Evolutionary conservation across 2,329 filamentous ascomycete species (phyloP), one percentile per base, ranked within the genome.

Genomic region (Microascus cirrosus): DNA sequence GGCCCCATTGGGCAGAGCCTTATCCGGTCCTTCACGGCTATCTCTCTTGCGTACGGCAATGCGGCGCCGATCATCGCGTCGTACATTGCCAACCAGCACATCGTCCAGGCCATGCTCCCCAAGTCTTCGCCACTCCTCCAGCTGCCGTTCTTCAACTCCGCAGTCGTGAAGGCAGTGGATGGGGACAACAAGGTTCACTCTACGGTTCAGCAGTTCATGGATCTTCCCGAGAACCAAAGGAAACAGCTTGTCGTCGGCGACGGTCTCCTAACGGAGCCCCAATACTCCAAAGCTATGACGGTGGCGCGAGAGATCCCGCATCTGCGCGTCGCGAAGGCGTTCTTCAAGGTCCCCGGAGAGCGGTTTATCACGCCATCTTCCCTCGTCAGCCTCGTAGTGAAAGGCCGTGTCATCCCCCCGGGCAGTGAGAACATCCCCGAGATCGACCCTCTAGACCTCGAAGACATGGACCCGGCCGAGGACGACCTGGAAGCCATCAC

Each of bases 281-380:
- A 96, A 70, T 96, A 96, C 73, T 77, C 83, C 62, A 81, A 85
- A 50, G 88, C 87, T 42, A 78, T 96, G 60, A 73, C 74, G 53
- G 87, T 96, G 34, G 92, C 91, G 32, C 84, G 84, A 65, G 90
- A 96, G 72, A 79, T 99, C 32, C 94, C 94, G 1, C 82, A 84
- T 62, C 79, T 99, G 58, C 82, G 88, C 59, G 84, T 99, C 12
- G 90, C 90, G 67, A 95, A 91, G 74, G 90, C 91, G 8, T 99
- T 96, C 74, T 99, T 99, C 84, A 99, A 99, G 78, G 95, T 99
- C 53, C 86, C 90, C 56, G 94, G 94, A 68, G 95, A 99, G 74
- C 89, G 88, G 63, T 88, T 87, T 70, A 90, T 99, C 67, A 95
- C 93, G 35, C 92, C 94, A 7, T 90, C 88, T 59, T 95, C 91